Base-by-base conservation (phyloP, 2,329 filamentous ascomycete species). In the Penicillium brasilianum region DNA sequence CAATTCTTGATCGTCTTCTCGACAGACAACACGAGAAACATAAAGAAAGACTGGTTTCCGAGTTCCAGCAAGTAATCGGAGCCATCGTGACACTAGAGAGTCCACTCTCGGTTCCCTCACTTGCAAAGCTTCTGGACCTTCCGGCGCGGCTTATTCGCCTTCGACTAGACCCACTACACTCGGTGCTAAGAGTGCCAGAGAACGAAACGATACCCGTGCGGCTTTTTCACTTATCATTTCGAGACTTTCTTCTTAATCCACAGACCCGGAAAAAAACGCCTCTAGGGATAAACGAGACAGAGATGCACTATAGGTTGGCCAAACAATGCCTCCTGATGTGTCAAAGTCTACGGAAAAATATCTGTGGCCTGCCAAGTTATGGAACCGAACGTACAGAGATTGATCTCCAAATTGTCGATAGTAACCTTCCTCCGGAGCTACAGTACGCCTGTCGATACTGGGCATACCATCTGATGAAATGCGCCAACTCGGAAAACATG, bases 381-480 rank as follows among this genome's bases (percentile, higher is more conserved):
- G 44, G 18, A 14, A 50, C 32, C 3, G 2, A 30, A 30, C 55
- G 55, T 50, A 4, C 13, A 18, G 43, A 41, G 22, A 43, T 57
- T 41, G 14, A 41, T 32, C 18, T 8, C 9, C 32, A 13, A 10
- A 39, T 32, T 28, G 43, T 57, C 14, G 32, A 57, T 44, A 11
- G 32, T 43, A 16, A 57, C 11, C n/a, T 62, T 10, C 41, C 56
- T 25, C 22, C 55, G 3, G 61, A 60, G 28, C 28, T 63, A 25
- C 41, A 57, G 18, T 59, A 59, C 36, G 36, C 60, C 37, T 58
- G 59, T 48, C 59, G 59, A 8, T 58, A 58, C 39, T 76, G 71
- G 73, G 62, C 64, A 39, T 51, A 72, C 39, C 70, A 76, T 67
- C 22, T 74, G 22, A 28, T 57, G 14, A 41, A 67, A 55, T 61